Conservation (phyloP, 192 early-diverging fungal species). For the Pilobolus umbonatus region DNA sequence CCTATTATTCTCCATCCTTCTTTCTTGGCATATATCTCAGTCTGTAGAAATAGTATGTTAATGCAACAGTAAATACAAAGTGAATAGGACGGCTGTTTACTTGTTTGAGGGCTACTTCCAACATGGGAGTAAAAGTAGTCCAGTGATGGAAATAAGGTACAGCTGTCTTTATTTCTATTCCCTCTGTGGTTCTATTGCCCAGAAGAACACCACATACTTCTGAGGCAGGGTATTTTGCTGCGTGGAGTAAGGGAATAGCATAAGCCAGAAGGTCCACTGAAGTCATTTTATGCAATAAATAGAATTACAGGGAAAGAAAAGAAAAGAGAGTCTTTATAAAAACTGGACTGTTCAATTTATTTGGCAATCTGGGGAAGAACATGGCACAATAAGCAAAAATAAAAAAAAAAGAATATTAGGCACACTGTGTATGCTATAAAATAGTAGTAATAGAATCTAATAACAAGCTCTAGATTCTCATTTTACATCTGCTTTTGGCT, state of each 20-base stretch:
- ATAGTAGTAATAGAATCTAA: too few relatives aligned
- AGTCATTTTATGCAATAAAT: too few relatives aligned
- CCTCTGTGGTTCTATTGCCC: conserved; percentile 28
- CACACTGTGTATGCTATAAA: too few relatives aligned
- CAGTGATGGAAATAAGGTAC: conserved; percentile 84
- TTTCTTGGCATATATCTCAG: conserved; percentile 49
- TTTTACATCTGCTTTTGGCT: too few relatives aligned
- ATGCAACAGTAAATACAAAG: background rate
- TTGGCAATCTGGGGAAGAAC: background rate
- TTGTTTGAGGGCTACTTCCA: conserved; percentile 82
- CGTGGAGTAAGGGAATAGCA: conserved; percentile 73
- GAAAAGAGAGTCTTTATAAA: background rate
- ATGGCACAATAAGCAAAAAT: too few relatives aligned
- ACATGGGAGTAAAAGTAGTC: conserved; percentile 73
- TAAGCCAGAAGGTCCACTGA: conserved; percentile 50
- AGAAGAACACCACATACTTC: conserved; percentile 80
- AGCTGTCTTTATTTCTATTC: conserved; percentile 37
- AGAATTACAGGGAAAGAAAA: background rate
- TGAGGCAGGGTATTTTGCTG: conserved; percentile 72
- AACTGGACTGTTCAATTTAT: background rate
- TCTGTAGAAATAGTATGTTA: conserved; percentile 33
- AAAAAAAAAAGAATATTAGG: too few relatives aligned
- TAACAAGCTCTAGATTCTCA: too few relatives aligned
- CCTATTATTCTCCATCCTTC: conserved; percentile 53
- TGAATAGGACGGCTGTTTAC: conserved; percentile 28